A percentile compares a stretch with the other conserved stretches of the same genome.
phyloP scores from a whole-genome alignment of 2,329 filamentous ascomycete species.

The Xylariales sp. region DNA sequence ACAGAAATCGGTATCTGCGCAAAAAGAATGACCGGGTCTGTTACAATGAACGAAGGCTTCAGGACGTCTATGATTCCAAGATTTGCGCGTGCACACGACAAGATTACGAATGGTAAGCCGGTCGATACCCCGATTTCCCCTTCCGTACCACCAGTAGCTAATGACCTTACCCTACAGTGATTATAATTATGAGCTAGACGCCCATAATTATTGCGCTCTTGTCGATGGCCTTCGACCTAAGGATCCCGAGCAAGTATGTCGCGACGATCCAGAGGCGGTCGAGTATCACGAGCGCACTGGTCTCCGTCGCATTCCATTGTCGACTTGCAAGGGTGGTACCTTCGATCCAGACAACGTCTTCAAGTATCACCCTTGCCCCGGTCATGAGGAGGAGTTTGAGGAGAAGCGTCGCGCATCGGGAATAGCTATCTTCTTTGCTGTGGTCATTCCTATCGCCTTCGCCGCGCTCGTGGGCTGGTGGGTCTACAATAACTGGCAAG shows the following conservation, averaged over 20 bases:
- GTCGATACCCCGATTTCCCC: neutral
- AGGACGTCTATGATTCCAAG: slow-evolving; percentile 75
- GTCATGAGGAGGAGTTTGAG: slow-evolving; percentile 84
- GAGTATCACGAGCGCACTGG: slow-evolving; percentile 89
- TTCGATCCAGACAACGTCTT: slow-evolving; percentile 76
- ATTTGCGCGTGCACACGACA: slow-evolving; percentile 86
- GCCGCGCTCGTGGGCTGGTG: slow-evolving; percentile 84
- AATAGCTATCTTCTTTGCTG: slow-evolving; percentile 84
- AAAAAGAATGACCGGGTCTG: slow-evolving; percentile 85
- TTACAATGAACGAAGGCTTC: slow-evolving; percentile 81
- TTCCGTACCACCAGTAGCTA: slow-evolving; percentile 42
- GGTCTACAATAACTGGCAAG: slow-evolving; percentile 85
- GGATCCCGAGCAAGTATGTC: slow-evolving; percentile 63
- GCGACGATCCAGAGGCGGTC: slow-evolving; percentile 71
- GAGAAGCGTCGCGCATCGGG: slow-evolving; percentile 76
- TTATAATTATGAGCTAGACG: slow-evolving; percentile 89
- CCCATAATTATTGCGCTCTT: slow-evolving; percentile 79
- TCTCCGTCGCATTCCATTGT: slow-evolving; percentile 89
- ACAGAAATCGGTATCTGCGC: slow-evolving; percentile 87
- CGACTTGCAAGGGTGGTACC: slow-evolving; percentile 81
- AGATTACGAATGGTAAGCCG: slow-evolving; percentile 90
- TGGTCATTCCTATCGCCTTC: slow-evolving; percentile 77
- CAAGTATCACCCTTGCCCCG: slow-evolving; percentile 73
- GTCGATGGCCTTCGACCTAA: slow-evolving; percentile 77
- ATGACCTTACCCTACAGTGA: slow-evolving; percentile 66